These are phyloP conservation scores for Cavenderia fasciculata DNA, from an alignment of 78 protist species.

Conservation along the genomic window DNA sequence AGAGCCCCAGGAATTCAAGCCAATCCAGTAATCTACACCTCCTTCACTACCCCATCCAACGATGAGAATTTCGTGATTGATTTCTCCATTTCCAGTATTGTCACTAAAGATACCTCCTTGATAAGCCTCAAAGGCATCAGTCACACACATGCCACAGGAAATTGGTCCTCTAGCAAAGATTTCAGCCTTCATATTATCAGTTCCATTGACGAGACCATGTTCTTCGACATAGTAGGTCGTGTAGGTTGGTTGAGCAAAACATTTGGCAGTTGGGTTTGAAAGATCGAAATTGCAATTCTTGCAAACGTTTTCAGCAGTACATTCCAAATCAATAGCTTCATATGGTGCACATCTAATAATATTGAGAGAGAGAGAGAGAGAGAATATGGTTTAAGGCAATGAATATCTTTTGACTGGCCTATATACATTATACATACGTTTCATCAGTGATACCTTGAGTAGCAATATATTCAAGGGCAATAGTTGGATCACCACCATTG, in stretches of 20 bases:
- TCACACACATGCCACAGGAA: slow-evolving; percentile 79
- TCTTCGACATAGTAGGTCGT: slow-evolving; percentile 84
- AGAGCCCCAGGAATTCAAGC: slow-evolving; percentile 48
- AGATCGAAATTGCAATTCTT: slow-evolving; percentile 88
- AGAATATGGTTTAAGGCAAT: not conserved
- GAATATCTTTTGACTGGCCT: not conserved
- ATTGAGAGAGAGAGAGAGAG: not conserved
- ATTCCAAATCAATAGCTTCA: slow-evolving; percentile 71
- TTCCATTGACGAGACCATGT: slow-evolving; percentile 88
- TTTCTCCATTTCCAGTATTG: slow-evolving; percentile 14
- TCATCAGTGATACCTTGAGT: slow-evolving; percentile 88
- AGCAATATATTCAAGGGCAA: slow-evolving; percentile 73
- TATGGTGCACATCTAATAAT: slow-evolving; percentile 36
- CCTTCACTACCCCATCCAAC: slow-evolving; percentile 89
- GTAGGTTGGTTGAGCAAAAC: slow-evolving; percentile 80
- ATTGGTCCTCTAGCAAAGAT: slow-evolving; percentile 85
- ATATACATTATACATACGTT: slow-evolving; percentile 76
- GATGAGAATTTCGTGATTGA: slow-evolving; percentile 86
- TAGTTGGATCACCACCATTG: slow-evolving; percentile 87
- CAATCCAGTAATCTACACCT: slow-evolving; percentile 70
- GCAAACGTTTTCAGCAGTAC: slow-evolving; percentile 82
- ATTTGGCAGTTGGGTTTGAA: slow-evolving; percentile 66
- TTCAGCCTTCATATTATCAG: slow-evolving; percentile 87
- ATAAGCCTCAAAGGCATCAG: slow-evolving; percentile 41
- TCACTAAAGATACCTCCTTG: slow-evolving; percentile 75